Conservation (phyloP, 2,329 filamentous ascomycete genomes). For the Ceratocystis ficicola region DNA sequence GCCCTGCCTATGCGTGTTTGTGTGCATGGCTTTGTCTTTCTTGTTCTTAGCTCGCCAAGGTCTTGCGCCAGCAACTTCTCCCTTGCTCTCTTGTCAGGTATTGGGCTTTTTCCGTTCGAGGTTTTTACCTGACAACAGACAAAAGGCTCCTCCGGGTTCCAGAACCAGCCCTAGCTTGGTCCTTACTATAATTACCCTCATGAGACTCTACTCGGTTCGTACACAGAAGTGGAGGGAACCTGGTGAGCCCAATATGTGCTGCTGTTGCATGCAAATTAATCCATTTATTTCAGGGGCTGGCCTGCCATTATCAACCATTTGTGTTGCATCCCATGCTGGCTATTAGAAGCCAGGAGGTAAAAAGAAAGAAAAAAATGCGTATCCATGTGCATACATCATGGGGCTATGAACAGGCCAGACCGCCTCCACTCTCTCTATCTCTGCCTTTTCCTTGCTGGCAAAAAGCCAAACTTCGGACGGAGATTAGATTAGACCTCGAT, state of each 20-base stretch:
- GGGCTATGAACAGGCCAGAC: neutral
- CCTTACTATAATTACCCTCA: conserved; percentile 4
- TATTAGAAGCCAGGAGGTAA: neutral
- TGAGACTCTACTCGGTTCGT: neutral
- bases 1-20: neutral
- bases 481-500: conserved; percentile 6
- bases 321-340: neutral
- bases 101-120: no score
- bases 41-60: neutral
- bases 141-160: neutral
- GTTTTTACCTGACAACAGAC: neutral
- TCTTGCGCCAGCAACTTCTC: neutral
- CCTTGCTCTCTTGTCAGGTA: neutral
- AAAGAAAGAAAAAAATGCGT: neutral
- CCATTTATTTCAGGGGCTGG: neutral
- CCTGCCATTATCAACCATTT: neutral
- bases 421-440: neutral
- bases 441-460: neutral
- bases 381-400: neutral
- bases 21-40: neutral
- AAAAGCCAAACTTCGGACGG: conserved; percentile 9
- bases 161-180: neutral
- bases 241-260: neutral
- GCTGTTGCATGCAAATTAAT: neutral
- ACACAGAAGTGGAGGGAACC: neutral